Evolutionary conservation across 345 rosid genomes (phyloP).

Genomic region (Corchorus capsularis): DNA sequence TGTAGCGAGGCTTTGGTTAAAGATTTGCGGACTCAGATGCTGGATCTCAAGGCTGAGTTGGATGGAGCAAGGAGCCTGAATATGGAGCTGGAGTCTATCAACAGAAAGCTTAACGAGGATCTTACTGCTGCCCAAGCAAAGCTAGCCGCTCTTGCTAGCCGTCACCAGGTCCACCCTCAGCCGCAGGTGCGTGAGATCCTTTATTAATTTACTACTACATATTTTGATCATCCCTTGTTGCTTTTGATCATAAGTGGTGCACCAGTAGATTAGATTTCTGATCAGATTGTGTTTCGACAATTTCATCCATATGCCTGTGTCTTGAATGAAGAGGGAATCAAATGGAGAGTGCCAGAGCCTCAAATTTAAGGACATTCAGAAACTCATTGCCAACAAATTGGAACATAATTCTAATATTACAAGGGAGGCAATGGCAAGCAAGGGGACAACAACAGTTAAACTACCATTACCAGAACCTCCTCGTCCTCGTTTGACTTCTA

Average conservation of each 20-base stretch:
- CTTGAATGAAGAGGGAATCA: conserved; percentile 38
- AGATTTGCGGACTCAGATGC: conserved; percentile 58
- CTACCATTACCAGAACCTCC: conserved; percentile 26
- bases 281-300: neutral
- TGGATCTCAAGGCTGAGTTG: conserved; percentile 55
- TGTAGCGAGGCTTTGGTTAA: conserved; percentile 54
- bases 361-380: conserved; percentile 77
- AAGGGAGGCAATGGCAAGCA: conserved; percentile 41
- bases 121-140: conserved; percentile 67
- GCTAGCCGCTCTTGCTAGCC: conserved; percentile 47
- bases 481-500: conserved; percentile 31
- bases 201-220: neutral
- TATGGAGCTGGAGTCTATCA: conserved; percentile 49
- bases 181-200: conserved; percentile 11
- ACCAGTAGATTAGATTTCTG: neutral
- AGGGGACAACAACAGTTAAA: conserved; percentile 36
- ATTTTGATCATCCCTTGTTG: neutral
- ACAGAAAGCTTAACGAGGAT: conserved; percentile 58
- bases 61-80: conserved; percentile 58
- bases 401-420: conserved; percentile 49
- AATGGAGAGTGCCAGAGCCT: conserved; percentile 46
- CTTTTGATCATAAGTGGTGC: neutral
- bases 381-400: conserved; percentile 62
- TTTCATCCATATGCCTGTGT: neutral
- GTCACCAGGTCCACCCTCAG: conserved; percentile 34